phyloP scores from a whole-genome alignment of 2,329 filamentous ascomycete genomes.

The Cadophora sp. region DNA sequence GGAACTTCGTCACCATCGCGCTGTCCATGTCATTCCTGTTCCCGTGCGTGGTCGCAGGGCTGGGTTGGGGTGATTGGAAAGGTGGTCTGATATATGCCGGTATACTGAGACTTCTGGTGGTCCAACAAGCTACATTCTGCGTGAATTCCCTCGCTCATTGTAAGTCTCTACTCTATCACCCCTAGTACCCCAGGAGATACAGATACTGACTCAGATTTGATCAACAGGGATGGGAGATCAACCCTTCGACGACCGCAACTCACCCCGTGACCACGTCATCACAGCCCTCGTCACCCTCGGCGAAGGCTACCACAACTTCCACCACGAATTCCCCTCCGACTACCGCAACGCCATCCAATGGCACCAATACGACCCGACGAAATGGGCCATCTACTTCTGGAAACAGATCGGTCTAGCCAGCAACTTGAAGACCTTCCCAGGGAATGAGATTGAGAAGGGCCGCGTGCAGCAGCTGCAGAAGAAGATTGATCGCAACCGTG shows the following conservation, averaged over 20 bases:
- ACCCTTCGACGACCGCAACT: slow-evolving; percentile 90
- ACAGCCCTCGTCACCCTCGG: slow-evolving; percentile 86
- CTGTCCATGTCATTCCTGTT: slow-evolving; percentile 76
- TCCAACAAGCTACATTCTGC: slow-evolving; percentile 90
- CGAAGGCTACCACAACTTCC: slow-evolving; percentile 92
- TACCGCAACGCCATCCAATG: slow-evolving; percentile 90
- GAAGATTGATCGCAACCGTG: slow-evolving; percentile 85
- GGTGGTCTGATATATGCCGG: slow-evolving; percentile 84
- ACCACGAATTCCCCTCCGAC: slow-evolving; percentile 92
- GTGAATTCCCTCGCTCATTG: slow-evolving; percentile 90
- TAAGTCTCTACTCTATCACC: not conserved
- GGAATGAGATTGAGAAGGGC: slow-evolving; percentile 90
- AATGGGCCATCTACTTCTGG: slow-evolving; percentile 84
- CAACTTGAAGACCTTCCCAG: slow-evolving; percentile 85
- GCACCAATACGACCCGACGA: slow-evolving; percentile 89
- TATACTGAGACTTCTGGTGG: slow-evolving; percentile 83
- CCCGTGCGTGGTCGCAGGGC: slow-evolving; percentile 74
- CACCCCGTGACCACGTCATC: slow-evolving; percentile 82
- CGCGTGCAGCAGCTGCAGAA: slow-evolving; percentile 85
- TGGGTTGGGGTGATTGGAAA: slow-evolving; percentile 78
- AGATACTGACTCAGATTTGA: not conserved
- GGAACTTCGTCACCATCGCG: slow-evolving; percentile 80
- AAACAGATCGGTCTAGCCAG: slow-evolving; percentile 82
- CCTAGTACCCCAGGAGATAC: not conserved
- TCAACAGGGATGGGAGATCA: slow-evolving; percentile 73